These are phyloP conservation scores for Penicillium bialowiezense DNA, from an alignment of 495 filamentous ascomycete species.

Conservation along the genomic window DNA sequence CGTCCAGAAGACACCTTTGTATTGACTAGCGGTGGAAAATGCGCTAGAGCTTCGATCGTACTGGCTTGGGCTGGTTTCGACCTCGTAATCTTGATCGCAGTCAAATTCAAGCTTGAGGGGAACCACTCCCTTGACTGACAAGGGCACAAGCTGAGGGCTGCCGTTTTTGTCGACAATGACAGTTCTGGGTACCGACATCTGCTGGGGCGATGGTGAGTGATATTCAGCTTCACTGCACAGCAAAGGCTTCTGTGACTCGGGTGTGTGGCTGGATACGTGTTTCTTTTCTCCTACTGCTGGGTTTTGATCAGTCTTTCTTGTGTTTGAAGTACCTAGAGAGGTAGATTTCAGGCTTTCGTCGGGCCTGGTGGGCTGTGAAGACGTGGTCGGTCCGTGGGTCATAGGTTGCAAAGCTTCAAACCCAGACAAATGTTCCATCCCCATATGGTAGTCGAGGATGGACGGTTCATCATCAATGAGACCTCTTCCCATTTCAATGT, in stretches of 20 bases:
- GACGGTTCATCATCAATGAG: background rate
- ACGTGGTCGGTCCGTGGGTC: background rate
- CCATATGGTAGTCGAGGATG: slow-evolving; percentile 7
- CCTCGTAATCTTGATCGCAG: background rate
- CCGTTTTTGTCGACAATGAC: slow-evolving; percentile 31
- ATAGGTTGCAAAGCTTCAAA: background rate
- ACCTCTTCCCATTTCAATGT: background rate
- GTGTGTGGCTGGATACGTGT: slow-evolving; percentile 5
- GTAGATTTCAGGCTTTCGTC: background rate
- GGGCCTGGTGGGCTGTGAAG: background rate
- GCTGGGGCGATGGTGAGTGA: background rate
- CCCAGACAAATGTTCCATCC: slow-evolving; percentile 4
- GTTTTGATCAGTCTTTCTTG: background rate
- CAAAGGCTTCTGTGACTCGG: slow-evolving; percentile 23
- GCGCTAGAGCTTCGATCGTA: slow-evolving; percentile 5
- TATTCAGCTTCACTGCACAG: slow-evolving; percentile 3
- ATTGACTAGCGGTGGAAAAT: background rate
- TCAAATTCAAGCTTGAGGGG: background rate
- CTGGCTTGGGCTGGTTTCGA: slow-evolving; percentile 11
- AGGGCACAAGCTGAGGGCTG: slow-evolving; percentile 21
- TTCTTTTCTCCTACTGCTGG: background rate
- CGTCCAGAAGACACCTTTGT: slow-evolving; percentile 1
- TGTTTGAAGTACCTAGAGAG: slow-evolving; percentile 3
- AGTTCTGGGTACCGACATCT: slow-evolving; percentile 3
- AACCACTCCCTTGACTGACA: background rate